Evolutionary conservation across 352 stramenopile genomes (phyloP).

Genomic region (Elongisporangium prolatum): DNA sequence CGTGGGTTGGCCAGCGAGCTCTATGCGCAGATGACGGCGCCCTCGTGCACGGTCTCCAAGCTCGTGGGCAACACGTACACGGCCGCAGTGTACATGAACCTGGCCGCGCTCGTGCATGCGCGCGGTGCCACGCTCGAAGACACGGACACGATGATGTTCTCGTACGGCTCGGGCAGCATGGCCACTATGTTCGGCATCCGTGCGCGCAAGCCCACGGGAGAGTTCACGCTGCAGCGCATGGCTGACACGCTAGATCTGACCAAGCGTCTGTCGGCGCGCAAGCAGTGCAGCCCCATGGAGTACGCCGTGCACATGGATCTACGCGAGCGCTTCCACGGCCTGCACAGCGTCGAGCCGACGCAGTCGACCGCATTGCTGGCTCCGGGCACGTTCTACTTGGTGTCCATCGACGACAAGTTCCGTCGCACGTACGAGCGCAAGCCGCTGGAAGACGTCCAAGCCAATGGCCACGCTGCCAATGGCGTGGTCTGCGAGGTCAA

Average conservation of each 20-base stretch:
- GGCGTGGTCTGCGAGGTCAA: conserved; percentile 15
- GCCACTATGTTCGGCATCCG: conserved; percentile 94
- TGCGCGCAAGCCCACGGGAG: conserved; percentile 14
- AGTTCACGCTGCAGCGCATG: conserved; percentile 91
- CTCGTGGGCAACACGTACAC: conserved; percentile 97
- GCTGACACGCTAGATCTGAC: conserved; percentile 75
- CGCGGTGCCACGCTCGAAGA: conserved; percentile 41
- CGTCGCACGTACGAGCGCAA: conserved; percentile 83
- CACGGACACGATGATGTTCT: conserved; percentile 92
- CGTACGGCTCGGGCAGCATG: conserved; percentile 95
- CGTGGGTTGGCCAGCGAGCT: conserved; percentile 72
- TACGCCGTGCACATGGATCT: conserved; percentile 91
- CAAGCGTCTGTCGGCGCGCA: conserved; percentile 73
- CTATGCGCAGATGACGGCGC: conserved; percentile 78
- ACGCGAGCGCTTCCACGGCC: conserved; percentile 79
- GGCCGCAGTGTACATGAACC: conserved; percentile 94
- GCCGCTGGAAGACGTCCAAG: conserved; percentile 11
- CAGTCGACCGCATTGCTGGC: conserved; percentile 64
- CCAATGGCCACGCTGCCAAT: neutral
- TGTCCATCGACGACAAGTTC: conserved; percentile 87
- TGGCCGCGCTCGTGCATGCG: conserved; percentile 88
- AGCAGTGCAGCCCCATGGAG: conserved; percentile 84
- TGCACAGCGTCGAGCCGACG: conserved; percentile 56
- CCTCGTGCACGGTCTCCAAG: conserved; percentile 85
- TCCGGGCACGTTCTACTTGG: conserved; percentile 90